Conservation (phyloP, 73 alveolate genomes). For the Symbiodinium pilosum region DNA sequence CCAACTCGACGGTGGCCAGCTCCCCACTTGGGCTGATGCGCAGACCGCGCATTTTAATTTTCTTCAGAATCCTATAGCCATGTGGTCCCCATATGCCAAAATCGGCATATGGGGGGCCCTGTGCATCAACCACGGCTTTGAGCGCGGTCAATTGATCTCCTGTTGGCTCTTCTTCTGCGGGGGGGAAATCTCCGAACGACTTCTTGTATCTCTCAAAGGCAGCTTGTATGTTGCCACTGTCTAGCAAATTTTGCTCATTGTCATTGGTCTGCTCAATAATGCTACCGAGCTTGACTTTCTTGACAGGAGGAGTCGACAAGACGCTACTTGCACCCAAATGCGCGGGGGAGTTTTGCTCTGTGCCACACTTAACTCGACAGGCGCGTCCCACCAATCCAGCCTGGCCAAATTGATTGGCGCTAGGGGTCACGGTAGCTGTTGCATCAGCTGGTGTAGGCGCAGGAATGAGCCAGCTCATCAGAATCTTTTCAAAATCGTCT, state of each 20-base stretch:
- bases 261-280: conserved; percentile 24
- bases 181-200: conserved; percentile 26
- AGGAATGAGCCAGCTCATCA: neutral
- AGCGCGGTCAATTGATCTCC: neutral
- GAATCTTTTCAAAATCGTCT: neutral
- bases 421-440: neutral
- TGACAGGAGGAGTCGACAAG: neutral
- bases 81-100: conserved; percentile 49
- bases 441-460: neutral
- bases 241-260: neutral
- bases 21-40: neutral
- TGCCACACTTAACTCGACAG: neutral
- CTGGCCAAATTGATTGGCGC: neutral
- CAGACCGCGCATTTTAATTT: neutral
- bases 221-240: neutral
- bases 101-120: neutral
- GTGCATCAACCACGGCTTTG: neutral
- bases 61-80: neutral
- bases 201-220: neutral
- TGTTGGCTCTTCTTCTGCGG: conserved; percentile 7
- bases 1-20: neutral
- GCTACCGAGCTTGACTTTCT: conserved; percentile 7
- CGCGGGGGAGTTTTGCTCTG: neutral
- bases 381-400: neutral
- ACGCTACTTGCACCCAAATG: neutral